Conservation (phyloP, 345 rosid genomes). For the Turnera subulata region DNA sequence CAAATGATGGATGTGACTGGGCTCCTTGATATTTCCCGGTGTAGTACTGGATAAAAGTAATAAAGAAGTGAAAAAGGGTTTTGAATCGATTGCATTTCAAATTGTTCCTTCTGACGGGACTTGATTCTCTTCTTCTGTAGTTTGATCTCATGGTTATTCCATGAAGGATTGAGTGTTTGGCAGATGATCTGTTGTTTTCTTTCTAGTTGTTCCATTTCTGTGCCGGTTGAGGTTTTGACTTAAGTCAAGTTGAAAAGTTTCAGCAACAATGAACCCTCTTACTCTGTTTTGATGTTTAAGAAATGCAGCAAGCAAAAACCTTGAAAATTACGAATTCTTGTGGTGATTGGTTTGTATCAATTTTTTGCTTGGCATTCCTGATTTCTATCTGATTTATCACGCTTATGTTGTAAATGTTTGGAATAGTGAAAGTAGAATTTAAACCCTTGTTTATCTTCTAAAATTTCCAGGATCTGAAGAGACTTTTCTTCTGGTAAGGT, state of each 20-base stretch:
- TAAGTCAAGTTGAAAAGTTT: too few relatives aligned
- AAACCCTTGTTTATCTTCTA: neutral
- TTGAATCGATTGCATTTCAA: neutral
- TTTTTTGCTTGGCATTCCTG: neutral
- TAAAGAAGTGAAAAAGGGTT: neutral
- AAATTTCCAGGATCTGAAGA: slow-evolving; percentile 37
- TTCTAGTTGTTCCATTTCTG: neutral
- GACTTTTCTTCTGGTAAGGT: slow-evolving; percentile 13
- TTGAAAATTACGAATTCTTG: neutral
- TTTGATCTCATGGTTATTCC: too few relatives aligned
- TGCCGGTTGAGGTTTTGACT: too few relatives aligned
- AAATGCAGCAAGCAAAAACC: neutral
- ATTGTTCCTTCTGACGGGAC: neutral
- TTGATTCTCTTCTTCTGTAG: too few relatives aligned
- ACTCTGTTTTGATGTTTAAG: neutral
- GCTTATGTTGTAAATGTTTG: neutral
- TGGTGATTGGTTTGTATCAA: neutral
- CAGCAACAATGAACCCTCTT: neutral
- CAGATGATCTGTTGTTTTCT: too few relatives aligned
- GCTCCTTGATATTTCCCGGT: neutral
- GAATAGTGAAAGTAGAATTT: neutral
- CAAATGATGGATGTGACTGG: neutral
- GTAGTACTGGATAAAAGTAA: neutral
- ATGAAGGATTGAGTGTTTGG: too few relatives aligned
- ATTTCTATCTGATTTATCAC: neutral